Conservation (phyloP, 2,329 filamentous ascomycete species). For the Trichophyton schoenleinii region DNA sequence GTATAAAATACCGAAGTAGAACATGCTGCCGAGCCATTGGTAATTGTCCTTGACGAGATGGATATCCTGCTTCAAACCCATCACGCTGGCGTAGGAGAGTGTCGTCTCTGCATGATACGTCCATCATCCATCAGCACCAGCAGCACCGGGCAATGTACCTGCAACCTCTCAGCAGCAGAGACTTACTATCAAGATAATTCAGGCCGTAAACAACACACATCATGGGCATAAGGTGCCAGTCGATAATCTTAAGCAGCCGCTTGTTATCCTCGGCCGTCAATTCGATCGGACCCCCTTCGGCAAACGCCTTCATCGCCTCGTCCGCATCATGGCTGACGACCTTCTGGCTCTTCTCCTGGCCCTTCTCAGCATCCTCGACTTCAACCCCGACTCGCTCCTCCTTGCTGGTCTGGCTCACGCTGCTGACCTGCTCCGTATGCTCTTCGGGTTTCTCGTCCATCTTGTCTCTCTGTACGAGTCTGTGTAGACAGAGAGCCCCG, state of each 20-base stretch:
- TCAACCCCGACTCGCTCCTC: background rate
- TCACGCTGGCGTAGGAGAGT: conserved; percentile 40
- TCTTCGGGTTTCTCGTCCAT: background rate
- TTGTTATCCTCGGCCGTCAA: conserved; percentile 47
- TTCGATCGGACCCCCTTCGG: conserved; percentile 38
- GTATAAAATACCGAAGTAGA: conserved; percentile 37
- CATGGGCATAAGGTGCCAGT: conserved; percentile 50
- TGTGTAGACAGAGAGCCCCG: background rate
- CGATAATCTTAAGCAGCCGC: conserved; percentile 48
- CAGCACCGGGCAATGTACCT: background rate
- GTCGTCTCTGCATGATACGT: conserved; percentile 11
- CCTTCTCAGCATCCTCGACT: background rate
- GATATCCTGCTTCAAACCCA: conserved; percentile 42
- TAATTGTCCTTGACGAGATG: conserved; percentile 40
- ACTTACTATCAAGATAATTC: conserved; percentile 43
- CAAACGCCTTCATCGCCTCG: conserved; percentile 48
- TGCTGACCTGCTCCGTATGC: background rate
- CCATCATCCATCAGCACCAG: conserved; percentile 30
- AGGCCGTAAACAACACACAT: conserved; percentile 47
- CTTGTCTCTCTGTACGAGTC: background rate
- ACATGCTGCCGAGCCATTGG: conserved; percentile 40
- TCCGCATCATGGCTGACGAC: conserved; percentile 42
- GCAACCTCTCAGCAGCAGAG: background rate
- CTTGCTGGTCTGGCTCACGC: background rate
- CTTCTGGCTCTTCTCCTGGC: background rate